phyloP scores from a whole-genome alignment of 2,329 filamentous ascomycete genomes.

The Uncinocarpus reesii region DNA sequence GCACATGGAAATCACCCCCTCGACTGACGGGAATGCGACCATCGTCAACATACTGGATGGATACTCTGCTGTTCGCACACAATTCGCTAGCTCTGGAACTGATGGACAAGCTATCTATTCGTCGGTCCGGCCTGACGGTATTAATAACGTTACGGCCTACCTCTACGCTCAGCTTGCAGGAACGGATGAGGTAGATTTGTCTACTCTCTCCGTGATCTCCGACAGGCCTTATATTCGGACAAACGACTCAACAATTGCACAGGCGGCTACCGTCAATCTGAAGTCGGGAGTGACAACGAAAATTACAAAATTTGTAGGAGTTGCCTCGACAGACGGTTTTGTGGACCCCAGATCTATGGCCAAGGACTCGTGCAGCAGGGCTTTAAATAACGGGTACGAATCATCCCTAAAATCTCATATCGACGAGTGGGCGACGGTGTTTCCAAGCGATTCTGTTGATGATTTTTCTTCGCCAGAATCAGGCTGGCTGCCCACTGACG shows the following conservation, averaged over 20 bases:
- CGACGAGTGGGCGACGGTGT: conserved; percentile 51
- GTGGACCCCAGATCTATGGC: conserved; percentile 47
- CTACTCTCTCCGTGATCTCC: conserved; percentile 36
- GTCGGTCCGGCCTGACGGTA: conserved; percentile 52
- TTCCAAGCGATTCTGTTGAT: conserved; percentile 54
- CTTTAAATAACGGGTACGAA: conserved; percentile 46
- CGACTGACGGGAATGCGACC: conserved; percentile 44
- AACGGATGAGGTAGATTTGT: conserved; percentile 33
- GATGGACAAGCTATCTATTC: conserved; percentile 52
- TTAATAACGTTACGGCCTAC: conserved; percentile 54
- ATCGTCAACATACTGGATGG: conserved; percentile 60
- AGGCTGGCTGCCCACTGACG: conserved; percentile 48
- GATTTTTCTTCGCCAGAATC: conserved; percentile 48
- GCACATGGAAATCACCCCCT: conserved; percentile 49
- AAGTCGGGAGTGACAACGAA: conserved; percentile 44
- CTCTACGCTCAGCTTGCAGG: conserved; percentile 40
- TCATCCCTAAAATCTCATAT: conserved; percentile 47
- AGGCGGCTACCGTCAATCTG: conserved; percentile 47
- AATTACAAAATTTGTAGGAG: conserved; percentile 58
- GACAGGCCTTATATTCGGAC: conserved; percentile 41
- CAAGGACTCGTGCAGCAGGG: conserved; percentile 44
- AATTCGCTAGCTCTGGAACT: conserved; percentile 47
- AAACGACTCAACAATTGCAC: conserved; percentile 56
- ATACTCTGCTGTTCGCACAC: conserved; percentile 54
- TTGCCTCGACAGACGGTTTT: conserved; percentile 60